These are phyloP conservation scores for Eimeria acervulina DNA, from an alignment of 169 alveolate species.

Conservation along the genomic window DNA sequence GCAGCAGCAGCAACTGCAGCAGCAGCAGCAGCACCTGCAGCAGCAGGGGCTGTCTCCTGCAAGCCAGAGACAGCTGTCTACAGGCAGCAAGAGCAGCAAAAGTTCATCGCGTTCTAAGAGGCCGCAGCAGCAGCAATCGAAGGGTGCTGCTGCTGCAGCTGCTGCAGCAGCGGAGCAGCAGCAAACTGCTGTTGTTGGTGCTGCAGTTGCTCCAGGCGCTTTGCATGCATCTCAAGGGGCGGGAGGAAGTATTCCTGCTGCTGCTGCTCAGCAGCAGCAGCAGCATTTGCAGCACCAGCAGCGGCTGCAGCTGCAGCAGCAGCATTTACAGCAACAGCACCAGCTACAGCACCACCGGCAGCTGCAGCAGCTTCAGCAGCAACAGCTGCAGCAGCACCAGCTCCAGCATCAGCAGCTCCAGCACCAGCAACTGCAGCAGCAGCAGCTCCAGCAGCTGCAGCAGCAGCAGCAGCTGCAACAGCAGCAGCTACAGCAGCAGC, in stretches of 20 bases:
- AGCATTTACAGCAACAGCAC: not conserved
- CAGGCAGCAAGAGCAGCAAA: conserved; percentile 61
- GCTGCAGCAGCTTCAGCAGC: not conserved
- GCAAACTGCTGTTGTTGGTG: conserved; percentile 37
- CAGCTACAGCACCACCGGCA: conserved; percentile 13
- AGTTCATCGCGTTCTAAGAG: conserved; percentile 38
- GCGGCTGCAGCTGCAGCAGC: conserved; percentile 11
- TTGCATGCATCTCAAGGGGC: conserved; percentile 20
- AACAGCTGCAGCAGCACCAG: conserved; percentile 38
- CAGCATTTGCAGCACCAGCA: conserved; percentile 1
- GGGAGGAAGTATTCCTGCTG: conserved; percentile 26
- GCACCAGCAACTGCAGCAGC: conserved; percentile 28
- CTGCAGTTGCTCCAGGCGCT: not conserved
- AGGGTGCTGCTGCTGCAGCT: conserved; percentile 32
- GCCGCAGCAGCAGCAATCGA: conserved; percentile 54
- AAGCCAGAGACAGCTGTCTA: conserved; percentile 33
- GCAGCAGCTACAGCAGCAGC: conserved; percentile 28
- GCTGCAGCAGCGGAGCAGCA: conserved; percentile 33
- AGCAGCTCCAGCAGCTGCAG: conserved; percentile 27
- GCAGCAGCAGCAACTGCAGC: conserved; percentile 61
- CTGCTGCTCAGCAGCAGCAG: conserved; percentile 27
- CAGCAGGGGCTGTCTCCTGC: conserved; percentile 42
- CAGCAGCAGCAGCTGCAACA: conserved; percentile 28
- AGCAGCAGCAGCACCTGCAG: conserved; percentile 45
- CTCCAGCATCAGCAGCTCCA: conserved; percentile 20